Conservation (phyloP, 208 protist genomes). For the Acanthamoeba divionensis region DNA sequence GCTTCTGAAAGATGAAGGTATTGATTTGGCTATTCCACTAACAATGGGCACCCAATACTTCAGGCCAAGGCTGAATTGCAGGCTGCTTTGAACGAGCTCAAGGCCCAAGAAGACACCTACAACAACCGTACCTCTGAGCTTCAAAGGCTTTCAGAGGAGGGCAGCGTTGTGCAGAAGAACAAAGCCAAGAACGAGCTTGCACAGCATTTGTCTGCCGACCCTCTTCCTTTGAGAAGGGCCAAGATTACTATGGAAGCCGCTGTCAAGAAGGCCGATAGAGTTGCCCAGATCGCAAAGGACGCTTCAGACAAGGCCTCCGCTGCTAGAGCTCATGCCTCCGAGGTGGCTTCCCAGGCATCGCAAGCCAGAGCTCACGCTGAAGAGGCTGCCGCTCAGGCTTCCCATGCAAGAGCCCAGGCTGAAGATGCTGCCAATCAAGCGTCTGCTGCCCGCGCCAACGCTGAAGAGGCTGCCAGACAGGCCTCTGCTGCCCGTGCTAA, state of each 20-base stretch:
- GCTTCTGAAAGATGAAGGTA: not conserved
- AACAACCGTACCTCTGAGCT: not conserved
- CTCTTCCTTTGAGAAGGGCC: not conserved
- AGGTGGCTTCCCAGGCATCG: not conserved
- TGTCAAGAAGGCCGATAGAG: slow-evolving; percentile 48
- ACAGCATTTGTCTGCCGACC: not conserved
- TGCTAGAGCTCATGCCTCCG: not conserved
- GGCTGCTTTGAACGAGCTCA: slow-evolving; percentile 52
- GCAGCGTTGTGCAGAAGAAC: slow-evolving; percentile 22
- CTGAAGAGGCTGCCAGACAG: no score
- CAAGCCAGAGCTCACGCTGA: not conserved
- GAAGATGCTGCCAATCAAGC: no score
- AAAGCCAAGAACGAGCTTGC: slow-evolving; percentile 45
- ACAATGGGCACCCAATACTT: not conserved
- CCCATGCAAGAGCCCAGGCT: no score
- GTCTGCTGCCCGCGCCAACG: no score
- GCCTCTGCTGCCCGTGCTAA: no score
- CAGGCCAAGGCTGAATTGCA: slow-evolving; percentile 47
- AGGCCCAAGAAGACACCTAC: slow-evolving; percentile 57
- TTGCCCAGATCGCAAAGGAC: slow-evolving; percentile 34
- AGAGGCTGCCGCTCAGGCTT: no score
- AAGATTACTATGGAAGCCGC: slow-evolving; percentile 24
- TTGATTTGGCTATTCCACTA: not conserved
- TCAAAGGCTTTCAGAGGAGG: not conserved
- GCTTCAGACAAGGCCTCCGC: not conserved